Evolutionary conservation across 345 rosid genomes (phyloP).

Genomic region (Gossypium thurberi): DNA sequence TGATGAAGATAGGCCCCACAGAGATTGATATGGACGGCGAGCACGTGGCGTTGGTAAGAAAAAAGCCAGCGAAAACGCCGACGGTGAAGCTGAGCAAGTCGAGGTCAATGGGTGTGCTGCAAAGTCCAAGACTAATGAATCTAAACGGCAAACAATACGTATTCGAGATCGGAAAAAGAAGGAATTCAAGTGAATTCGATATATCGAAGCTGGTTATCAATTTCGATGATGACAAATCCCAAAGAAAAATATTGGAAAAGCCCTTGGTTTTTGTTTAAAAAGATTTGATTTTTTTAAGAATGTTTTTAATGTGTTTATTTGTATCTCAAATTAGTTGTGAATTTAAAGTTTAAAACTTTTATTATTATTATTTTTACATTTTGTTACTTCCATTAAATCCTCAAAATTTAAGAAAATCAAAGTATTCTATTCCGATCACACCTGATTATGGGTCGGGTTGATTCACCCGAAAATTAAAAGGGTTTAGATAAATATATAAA

Average conservation of each 20-base stretch:
- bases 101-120: conserved; percentile 56
- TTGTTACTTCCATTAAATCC: no score
- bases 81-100: conserved; percentile 55
- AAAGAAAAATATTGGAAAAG: conserved; percentile 24
- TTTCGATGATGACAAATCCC: conserved; percentile 27
- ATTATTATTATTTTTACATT: no score
- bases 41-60: not conserved
- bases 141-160: conserved; percentile 13
- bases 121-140: conserved; percentile 19
- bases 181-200: conserved; percentile 2
- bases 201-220: conserved; percentile 21
- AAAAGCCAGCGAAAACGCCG: conserved; percentile 20
- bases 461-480: no score
- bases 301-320: not conserved
- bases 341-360: no score
- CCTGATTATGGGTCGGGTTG: no score
- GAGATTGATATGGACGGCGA: not conserved
- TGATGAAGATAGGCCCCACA: not conserved
- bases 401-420: no score
- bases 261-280: conserved; percentile 18
- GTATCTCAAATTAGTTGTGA: not conserved
- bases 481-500: fast-evolving
- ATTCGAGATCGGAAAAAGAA: conserved; percentile 16
- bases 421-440: no score
- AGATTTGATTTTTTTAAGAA: no score